Evolutionary conservation across 306 rosid genomes (phyloP).

Genomic region (Prunus davidiana): DNA sequence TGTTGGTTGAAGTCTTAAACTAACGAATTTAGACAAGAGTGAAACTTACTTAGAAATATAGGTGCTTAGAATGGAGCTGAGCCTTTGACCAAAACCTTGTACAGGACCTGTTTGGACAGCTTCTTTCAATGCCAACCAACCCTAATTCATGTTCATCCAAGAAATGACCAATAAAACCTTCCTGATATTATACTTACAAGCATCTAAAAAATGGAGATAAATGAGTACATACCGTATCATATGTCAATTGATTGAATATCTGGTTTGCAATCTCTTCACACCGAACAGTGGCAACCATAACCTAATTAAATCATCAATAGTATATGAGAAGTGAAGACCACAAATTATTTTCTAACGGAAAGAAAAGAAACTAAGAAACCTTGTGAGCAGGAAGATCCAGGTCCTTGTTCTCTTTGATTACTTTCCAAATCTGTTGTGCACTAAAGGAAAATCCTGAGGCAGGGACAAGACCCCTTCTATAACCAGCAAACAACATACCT

Average conservation of each 20-base stretch:
- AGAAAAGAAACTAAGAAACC: constrained; percentile 42
- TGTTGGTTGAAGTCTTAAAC: background rate
- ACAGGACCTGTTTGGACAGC: constrained; percentile 67
- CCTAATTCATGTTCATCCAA: constrained; percentile 42
- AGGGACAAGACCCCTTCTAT: constrained; percentile 78
- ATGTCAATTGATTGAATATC: constrained; percentile 42
- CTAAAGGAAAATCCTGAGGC: constrained; percentile 84
- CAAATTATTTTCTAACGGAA: constrained; percentile 9
- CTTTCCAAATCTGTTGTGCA: constrained; percentile 84
- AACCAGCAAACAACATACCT: constrained; percentile 69
- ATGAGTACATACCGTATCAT: constrained; percentile 52
- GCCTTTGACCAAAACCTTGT: constrained; percentile 61
- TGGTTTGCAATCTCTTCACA: constrained; percentile 84
- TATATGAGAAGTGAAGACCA: constrained; percentile 9
- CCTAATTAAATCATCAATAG: constrained; percentile 32
- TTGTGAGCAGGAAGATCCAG: constrained; percentile 95
- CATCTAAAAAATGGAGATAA: background rate
- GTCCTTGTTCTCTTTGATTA: constrained; percentile 80
- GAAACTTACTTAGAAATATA: constrained; percentile 68
- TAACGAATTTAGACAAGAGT: constrained; percentile 2
- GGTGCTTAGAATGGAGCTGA: constrained; percentile 57
- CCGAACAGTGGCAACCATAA: constrained; percentile 94
- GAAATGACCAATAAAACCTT: constrained; percentile 2
- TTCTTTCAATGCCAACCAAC: constrained; percentile 69
- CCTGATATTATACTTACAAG: background rate